Evolutionary conservation across 129 eudicot species (phyloP).

Genomic region (Calendula officinalis): DNA sequence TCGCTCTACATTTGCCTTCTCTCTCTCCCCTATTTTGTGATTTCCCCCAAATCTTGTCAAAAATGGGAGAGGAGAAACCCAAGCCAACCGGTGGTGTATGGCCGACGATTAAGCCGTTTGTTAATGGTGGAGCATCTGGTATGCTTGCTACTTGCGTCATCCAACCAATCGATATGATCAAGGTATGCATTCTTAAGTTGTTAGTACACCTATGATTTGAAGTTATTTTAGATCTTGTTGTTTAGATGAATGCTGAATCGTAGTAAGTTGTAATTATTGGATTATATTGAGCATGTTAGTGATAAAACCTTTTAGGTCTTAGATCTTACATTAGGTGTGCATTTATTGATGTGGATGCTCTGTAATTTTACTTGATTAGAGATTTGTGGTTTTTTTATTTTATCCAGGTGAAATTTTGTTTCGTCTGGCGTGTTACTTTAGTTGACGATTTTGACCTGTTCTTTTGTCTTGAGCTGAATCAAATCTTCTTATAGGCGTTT

Average conservation of each 20-base stretch:
- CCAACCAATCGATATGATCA: slow-evolving; percentile 95
- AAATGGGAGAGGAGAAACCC: slow-evolving; percentile 73
- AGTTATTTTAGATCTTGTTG: slow-evolving; percentile 7
- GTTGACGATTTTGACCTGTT: not conserved
- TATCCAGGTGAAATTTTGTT: not conserved
- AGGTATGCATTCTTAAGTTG: slow-evolving; percentile 41
- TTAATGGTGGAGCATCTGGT: slow-evolving; percentile 92
- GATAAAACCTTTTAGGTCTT: slow-evolving; percentile 7
- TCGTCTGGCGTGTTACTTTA: not conserved
- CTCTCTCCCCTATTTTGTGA: slow-evolving; percentile 9
- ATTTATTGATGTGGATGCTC: not conserved
- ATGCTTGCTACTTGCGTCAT: slow-evolving; percentile 94
- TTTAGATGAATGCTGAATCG: not conserved
- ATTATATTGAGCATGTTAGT: not conserved
- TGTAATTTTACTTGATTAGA: slow-evolving; percentile 8
- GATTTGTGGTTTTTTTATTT: not conserved
- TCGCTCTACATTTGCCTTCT: slow-evolving; percentile 2
- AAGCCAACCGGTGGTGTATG: slow-evolving; percentile 55
- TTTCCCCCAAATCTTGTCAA: not conserved
- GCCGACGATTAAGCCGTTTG: slow-evolving; percentile 86
- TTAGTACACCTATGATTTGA: not conserved
- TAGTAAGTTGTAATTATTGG: not conserved
- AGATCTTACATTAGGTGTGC: slow-evolving; percentile 24
- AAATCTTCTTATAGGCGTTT: not conserved
- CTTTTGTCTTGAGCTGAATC: slow-evolving; percentile 1